These are phyloP conservation scores for Cladophialophora chaetospira DNA, from an alignment of 2,329 filamentous ascomycete species.

Conservation along the genomic window DNA sequence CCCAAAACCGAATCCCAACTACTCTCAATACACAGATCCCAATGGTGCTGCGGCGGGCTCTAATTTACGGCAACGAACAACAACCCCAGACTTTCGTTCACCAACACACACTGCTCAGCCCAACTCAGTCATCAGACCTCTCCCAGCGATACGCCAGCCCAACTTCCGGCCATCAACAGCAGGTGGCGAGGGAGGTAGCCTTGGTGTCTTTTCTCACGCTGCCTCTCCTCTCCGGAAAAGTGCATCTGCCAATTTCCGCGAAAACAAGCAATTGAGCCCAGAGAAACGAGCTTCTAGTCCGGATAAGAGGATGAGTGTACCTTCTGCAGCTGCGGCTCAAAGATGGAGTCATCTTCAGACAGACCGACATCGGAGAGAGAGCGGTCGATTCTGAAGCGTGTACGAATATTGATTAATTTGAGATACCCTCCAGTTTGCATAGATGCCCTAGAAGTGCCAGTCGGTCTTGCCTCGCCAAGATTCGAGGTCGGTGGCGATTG, in stretches of 20 bases:
- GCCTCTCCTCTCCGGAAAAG: slow-evolving; percentile 83
- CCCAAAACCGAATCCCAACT: slow-evolving; percentile 81
- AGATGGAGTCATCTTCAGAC: slow-evolving; percentile 38
- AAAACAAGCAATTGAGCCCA: slow-evolving; percentile 36
- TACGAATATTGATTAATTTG: not conserved
- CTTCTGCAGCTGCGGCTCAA: slow-evolving; percentile 38
- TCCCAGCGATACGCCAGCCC: slow-evolving; percentile 56
- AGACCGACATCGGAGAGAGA: slow-evolving; percentile 35
- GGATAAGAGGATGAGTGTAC: slow-evolving; percentile 47
- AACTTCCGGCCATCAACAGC: slow-evolving; percentile 51
- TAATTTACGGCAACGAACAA: slow-evolving; percentile 47
- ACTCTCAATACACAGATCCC: slow-evolving; percentile 69
- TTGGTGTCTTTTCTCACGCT: slow-evolving; percentile 78
- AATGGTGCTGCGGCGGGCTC: slow-evolving; percentile 51
- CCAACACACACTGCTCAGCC: slow-evolving; percentile 51
- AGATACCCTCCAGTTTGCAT: slow-evolving; percentile 3
- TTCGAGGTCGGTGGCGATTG: not conserved
- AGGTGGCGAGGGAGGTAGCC: slow-evolving; percentile 68
- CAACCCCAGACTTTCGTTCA: slow-evolving; percentile 45
- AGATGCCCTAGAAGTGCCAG: not conserved
- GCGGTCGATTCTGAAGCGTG: slow-evolving; percentile 34
- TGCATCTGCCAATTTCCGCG: slow-evolving; percentile 57
- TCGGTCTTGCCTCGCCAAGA: slow-evolving; percentile 11
- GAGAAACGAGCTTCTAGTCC: slow-evolving; percentile 45
- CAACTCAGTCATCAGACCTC: slow-evolving; percentile 47